Evolutionary conservation across 2,329 filamentous ascomycete genomes (phyloP), one percentile per base, ranked within the genome.

Genomic region (Paecilomyces formosus): DNA sequence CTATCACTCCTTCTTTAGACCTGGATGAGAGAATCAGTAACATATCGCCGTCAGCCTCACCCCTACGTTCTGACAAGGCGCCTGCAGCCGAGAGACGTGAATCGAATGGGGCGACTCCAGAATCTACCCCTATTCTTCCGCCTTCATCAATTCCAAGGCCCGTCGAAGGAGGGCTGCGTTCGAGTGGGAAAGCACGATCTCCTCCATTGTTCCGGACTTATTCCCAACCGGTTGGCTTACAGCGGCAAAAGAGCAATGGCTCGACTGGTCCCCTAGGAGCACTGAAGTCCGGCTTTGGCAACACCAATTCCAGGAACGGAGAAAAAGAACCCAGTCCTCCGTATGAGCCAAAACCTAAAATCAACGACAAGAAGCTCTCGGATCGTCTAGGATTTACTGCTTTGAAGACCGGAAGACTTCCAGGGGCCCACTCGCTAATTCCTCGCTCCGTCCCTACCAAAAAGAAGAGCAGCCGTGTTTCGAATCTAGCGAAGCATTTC

Each of bases 401-500:
- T 3, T 75, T 90, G 58, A 93, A 92, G 68, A 74, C 76, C 59
- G 70, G 74, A 35, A 82, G 82, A 61, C 67, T 78, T 50, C 62
- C 77, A 3, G 70, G 76, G 3, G 72, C 72, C 0, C 79, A 81
- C 33, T 97, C 94, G 1, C 82, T 93, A 50, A 97, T 99, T 60
- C 92, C 92, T 28, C 86, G 94, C 31, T 94, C 94, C 26, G 85
- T 96, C 28, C 86, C 88, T 55, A 69, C 72, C 55, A 89, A 87
- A 69, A 86, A 83, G 65, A 87, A 86, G 63, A 83, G 87, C 56
- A 85, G 89, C 3, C 90, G 89, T 66, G 94, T 99, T 2, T 95
- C 92, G 8, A 92, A 88, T n/a, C 81, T 99, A 55, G 91, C 94
- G 18, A 90, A 90, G 65, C 94, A 97, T 72, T 97, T 99, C 70